Percentiles rank a stretch among this genome's conserved stretches.
These are phyloP conservation scores for Panaeolus papilionaceus DNA, from an alignment of 768 basidiomycete genomes.

Conservation along the genomic window DNA sequence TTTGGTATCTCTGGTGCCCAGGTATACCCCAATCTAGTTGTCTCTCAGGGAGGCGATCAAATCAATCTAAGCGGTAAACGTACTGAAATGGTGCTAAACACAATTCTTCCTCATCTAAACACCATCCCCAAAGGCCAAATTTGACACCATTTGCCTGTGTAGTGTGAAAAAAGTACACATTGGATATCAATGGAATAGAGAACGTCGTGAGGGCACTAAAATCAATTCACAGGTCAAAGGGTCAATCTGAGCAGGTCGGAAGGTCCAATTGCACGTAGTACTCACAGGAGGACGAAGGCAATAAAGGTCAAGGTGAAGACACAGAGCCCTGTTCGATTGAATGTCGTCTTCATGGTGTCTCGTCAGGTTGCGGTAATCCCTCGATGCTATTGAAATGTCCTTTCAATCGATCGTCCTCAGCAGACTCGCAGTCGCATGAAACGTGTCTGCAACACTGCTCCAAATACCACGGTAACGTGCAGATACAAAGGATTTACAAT, in stretches of 20 bases:
- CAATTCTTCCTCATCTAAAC: conserved; percentile 37
- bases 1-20: conserved; percentile 43
- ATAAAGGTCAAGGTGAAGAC: conserved; percentile 31
- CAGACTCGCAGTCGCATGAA: no score
- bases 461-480: no score
- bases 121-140: conserved; percentile 52
- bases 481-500: not conserved
- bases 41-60: not conserved
- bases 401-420: not conserved
- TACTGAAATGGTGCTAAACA: conserved; percentile 39
- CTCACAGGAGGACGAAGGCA: conserved; percentile 37
- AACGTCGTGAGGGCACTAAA: conserved; percentile 40
- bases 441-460: no score
- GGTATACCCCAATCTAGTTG: conserved; percentile 40
- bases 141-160: conserved; percentile 45
- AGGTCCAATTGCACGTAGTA: conserved; percentile 15
- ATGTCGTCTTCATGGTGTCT: conserved; percentile 22
- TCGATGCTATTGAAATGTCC: not conserved
- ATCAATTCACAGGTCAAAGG: not conserved
- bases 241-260: not conserved
- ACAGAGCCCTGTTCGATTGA: conserved; percentile 31
- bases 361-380: not conserved
- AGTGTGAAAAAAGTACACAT: conserved; percentile 43
- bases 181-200: conserved; percentile 38
- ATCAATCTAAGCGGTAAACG: conserved; percentile 14